Conservation (phyloP, 176 grass and related monocot genomes). For the Zea mays region Zm-B73-REFERENCE-NAM-5.0 NC_050099.1:169358001-169358500, state of each 20-base stretch:
- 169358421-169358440: conserved; percentile 86
- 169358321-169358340: conserved; percentile 14
- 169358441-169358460: conserved; percentile 58
- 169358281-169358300: conserved; percentile 70
- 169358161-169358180: conserved; percentile 48
- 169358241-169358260: conserved; percentile 94
- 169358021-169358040: conserved; percentile 6
- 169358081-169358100: conserved; percentile 61
- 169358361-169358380: conserved; percentile 25
- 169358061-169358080: conserved; percentile 30
- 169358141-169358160: conserved; percentile 51
- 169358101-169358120: conserved; percentile 78
- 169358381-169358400: conserved; percentile 62
- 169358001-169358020: not conserved
- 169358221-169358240: conserved; percentile 68
- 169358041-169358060: not conserved
- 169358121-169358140: conserved; percentile 69
- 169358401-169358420: conserved; percentile 71
- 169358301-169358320: conserved; percentile 28
- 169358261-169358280: conserved; percentile 90
- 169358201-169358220: conserved; percentile 71
- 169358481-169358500: not conserved
- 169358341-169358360: conserved; percentile 27
- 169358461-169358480: not conserved
- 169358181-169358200: conserved; percentile 47